Conservation (phyloP, 169 alveolate genomes). For the Cryptosporidium viatorum region DNA sequence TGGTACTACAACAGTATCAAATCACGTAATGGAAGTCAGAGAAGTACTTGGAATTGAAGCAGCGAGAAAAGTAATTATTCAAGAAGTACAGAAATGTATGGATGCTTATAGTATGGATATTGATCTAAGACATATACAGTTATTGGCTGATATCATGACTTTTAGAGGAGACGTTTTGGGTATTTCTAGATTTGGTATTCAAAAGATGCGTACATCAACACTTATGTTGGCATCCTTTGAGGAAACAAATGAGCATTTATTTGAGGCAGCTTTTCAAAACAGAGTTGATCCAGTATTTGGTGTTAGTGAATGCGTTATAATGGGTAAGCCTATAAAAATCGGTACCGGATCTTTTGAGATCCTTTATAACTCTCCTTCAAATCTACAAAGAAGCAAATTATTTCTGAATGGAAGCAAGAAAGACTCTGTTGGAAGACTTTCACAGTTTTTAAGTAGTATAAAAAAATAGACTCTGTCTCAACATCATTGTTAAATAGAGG, state of each 20-base stretch:
- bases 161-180: constrained; percentile 95
- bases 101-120: constrained; percentile 93
- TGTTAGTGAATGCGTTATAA: constrained; percentile 96
- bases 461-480: background rate
- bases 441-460: constrained; percentile 40
- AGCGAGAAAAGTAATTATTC: constrained; percentile 93
- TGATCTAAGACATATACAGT: constrained; percentile 95
- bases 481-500: background rate
- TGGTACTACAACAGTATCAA: constrained; percentile 88
- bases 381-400: constrained; percentile 3
- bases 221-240: constrained; percentile 98
- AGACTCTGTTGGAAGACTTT: constrained; percentile 43
- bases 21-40: constrained; percentile 94
- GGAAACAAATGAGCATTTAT: constrained; percentile 97
- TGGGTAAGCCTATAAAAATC: constrained; percentile 94
- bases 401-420: constrained; percentile 10
- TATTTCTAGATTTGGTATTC: constrained; percentile 96
- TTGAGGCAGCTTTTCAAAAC: constrained; percentile 96
- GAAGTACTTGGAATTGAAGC: constrained; percentile 96
- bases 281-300: constrained; percentile 92
- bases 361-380: constrained; percentile 78
- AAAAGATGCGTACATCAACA: constrained; percentile 96
- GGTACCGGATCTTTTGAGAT: constrained; percentile 97
- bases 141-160: constrained; percentile 98
- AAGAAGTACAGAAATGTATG: constrained; percentile 93